phyloP scores from a whole-genome alignment of 2,329 filamentous ascomycete genomes.

The Monilinia vaccinii-corymbosi region DNA sequence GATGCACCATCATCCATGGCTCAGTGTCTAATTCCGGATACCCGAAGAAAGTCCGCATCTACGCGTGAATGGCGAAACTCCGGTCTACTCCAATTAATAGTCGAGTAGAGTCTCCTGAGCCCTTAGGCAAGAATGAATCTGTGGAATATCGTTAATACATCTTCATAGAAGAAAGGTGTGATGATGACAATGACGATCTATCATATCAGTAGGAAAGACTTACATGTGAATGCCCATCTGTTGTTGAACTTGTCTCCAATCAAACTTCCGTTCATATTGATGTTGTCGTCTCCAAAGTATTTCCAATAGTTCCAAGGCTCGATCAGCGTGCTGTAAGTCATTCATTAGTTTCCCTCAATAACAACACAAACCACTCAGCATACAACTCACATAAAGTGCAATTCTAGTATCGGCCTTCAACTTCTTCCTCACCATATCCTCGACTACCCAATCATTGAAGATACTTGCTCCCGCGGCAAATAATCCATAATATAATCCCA shows the following conservation, averaged over 20 bases:
- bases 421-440: conserved; percentile 24
- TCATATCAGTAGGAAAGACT: not conserved
- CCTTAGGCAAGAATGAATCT: conserved; percentile 9
- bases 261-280: conserved; percentile 24
- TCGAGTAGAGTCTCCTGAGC: too few relatives aligned
- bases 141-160: not conserved
- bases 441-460: conserved; percentile 22
- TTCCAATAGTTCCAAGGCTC: conserved; percentile 25
- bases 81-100: not conserved
- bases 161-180: not conserved
- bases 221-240: conserved; percentile 28
- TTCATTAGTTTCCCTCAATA: not conserved
- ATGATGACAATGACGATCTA: too few relatives aligned
- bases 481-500: conserved; percentile 27
- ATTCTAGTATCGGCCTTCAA: conserved; percentile 23
- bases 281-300: conserved; percentile 27
- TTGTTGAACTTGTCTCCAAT: conserved; percentile 27
- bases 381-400: conserved; percentile 25
- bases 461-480: conserved; percentile 26
- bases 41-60: not conserved
- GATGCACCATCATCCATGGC: not conserved
- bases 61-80: not conserved
- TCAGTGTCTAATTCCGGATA: not conserved
- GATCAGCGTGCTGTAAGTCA: conserved; percentile 24
- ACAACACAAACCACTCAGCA: too few relatives aligned